A percentile compares a stretch with the other conserved stretches of the same genome.
Evolutionary conservation across 805 yeast species (phyloP).

Genomic region (Lipomyces lipofer): DNA sequence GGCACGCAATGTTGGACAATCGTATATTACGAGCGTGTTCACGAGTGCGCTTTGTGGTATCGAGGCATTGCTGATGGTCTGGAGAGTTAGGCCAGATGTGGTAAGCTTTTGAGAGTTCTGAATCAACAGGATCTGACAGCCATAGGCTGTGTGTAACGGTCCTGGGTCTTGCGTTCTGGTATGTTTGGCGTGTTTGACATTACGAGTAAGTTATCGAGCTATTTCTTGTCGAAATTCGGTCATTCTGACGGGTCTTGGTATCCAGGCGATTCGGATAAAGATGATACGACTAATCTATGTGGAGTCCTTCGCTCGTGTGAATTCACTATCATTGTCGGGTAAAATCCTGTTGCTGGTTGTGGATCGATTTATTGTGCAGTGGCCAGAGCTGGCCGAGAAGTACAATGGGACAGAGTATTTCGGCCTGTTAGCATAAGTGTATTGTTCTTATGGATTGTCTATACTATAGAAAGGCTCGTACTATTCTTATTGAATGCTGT

Average conservation of each 20-base stretch:
- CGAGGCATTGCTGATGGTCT: conserved; percentile 38
- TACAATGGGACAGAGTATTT: conserved; percentile 63
- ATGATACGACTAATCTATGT: conserved; percentile 68
- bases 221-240: conserved; percentile 9
- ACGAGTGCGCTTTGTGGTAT: conserved; percentile 47
- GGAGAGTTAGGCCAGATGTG: conserved; percentile 43
- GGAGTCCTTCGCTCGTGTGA: conserved; percentile 85
- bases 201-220: conserved; percentile 42
- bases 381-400: conserved; percentile 60
- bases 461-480: too few species aligned
- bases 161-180: conserved; percentile 81
- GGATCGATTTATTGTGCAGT: conserved; percentile 84
- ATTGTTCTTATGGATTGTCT: too few species aligned
- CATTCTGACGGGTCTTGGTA: neutral
- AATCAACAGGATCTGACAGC: neutral
- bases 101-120: conserved; percentile 21
- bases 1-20: conserved; percentile 65
- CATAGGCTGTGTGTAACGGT: conserved; percentile 59
- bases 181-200: conserved; percentile 54
- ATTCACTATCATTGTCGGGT: conserved; percentile 74
- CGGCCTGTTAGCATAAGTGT: conserved; percentile 78
- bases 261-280: conserved; percentile 12
- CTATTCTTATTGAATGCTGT: too few species aligned
- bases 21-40: conserved; percentile 47
- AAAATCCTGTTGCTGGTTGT: conserved; percentile 64